Evolutionary conservation across 2,329 filamentous ascomycete species (phyloP).

Genomic region (Raffaelea arxii): DNA sequence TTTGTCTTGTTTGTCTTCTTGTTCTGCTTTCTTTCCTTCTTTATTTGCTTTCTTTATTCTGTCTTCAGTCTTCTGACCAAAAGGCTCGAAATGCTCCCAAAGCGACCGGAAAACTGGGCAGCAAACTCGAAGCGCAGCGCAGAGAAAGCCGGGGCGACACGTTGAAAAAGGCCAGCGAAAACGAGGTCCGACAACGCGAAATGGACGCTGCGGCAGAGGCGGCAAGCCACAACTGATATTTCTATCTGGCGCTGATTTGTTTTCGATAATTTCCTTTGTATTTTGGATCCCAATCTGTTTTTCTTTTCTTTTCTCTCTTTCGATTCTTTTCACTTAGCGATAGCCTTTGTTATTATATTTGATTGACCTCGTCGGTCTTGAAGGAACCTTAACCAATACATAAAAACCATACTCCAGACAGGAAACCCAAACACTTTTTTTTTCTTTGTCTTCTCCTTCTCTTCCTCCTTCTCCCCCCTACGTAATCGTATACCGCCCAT

Average conservation of each 20-base stretch:
- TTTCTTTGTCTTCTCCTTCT: background rate
- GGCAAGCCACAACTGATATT: constrained; percentile 44
- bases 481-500: constrained; percentile 78
- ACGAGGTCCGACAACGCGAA: constrained; percentile 56
- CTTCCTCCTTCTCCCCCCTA: constrained; percentile 24
- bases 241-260: no score
- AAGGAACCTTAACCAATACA: background rate
- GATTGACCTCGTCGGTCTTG: background rate
- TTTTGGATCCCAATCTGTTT: no score
- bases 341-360: background rate
- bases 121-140: constrained; percentile 67
- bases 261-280: no score
- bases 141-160: constrained; percentile 60
- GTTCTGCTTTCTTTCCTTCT: background rate
- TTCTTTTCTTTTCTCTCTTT: background rate
- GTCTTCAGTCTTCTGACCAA: background rate
- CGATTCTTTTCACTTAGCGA: background rate
- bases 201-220: constrained; percentile 53
- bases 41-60: background rate
- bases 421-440: background rate
- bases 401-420: background rate
- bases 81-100: constrained; percentile 26
- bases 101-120: constrained; percentile 57
- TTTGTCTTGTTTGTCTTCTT: background rate
- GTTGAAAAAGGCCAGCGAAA: constrained; percentile 56